phyloP scores from a whole-genome alignment of 805 yeast species.

The Ogataea naganishii region DNA sequence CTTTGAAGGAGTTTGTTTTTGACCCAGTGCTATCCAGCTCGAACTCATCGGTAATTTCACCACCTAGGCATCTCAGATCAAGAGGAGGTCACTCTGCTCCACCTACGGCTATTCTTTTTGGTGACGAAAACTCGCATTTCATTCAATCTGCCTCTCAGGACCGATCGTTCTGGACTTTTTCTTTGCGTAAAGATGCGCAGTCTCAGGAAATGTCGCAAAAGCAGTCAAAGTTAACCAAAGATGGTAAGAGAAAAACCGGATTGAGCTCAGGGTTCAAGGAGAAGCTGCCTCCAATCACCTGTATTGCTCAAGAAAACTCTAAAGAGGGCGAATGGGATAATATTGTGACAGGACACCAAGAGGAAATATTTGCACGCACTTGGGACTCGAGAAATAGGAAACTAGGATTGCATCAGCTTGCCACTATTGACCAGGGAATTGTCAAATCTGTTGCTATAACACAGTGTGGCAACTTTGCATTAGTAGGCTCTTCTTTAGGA shows the following conservation, averaged over 20 bases:
- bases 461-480: conserved; percentile 90
- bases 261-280: conserved; percentile 42
- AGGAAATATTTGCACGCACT: conserved; percentile 75
- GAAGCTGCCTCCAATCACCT: conserved; percentile 68
- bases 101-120: conserved; percentile 67
- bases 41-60: conserved; percentile 59
- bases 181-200: conserved; percentile 92
- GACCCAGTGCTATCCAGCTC: conserved; percentile 78
- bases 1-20: conserved; percentile 81
- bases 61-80: conserved; percentile 86
- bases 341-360: conserved; percentile 79
- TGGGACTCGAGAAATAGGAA: conserved; percentile 80
- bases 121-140: conserved; percentile 70
- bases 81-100: conserved; percentile 98
- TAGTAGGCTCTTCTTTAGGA: conserved; percentile 85
- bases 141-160: conserved; percentile 83
- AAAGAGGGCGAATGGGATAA: conserved; percentile 93
- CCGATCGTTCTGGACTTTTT: conserved; percentile 81
- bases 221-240: conserved; percentile 31
- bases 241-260: conserved; percentile 50
- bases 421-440: conserved; percentile 69
- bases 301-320: conserved; percentile 63
- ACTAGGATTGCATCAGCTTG: conserved; percentile 64
- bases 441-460: conserved; percentile 75
- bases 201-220: conserved; percentile 88